phyloP scores from a whole-genome alignment of 2,329 filamentous ascomycete genomes.

The Aspergillus chevalieri region DNA sequence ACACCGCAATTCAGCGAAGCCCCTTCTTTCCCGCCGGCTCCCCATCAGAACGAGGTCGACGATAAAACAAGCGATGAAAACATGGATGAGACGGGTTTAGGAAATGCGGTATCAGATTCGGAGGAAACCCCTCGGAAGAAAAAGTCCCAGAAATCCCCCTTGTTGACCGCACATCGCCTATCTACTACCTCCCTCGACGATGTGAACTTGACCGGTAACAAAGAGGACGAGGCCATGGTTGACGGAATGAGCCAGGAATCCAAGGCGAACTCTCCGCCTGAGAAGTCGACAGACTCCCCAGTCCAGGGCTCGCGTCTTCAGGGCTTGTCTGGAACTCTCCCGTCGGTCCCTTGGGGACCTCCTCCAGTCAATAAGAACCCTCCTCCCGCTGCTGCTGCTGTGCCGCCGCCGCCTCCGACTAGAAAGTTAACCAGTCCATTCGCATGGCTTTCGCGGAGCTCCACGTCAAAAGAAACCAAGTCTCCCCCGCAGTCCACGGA shows the following conservation, averaged over 20 bases:
- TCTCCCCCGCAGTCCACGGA: slow-evolving; percentile 42
- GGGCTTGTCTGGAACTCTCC: slow-evolving; percentile 66
- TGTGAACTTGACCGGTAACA: slow-evolving; percentile 59
- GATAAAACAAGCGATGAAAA: slow-evolving; percentile 9
- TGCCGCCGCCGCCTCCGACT: slow-evolving; percentile 34
- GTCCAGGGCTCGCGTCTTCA: slow-evolving; percentile 30
- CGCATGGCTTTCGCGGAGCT: slow-evolving; percentile 70
- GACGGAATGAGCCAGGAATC: slow-evolving; percentile 5
- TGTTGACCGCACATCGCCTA: slow-evolving; percentile 48
- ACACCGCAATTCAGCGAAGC: slow-evolving; percentile 33
- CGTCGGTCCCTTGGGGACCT: slow-evolving; percentile 67
- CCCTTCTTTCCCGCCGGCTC: slow-evolving; percentile 22
- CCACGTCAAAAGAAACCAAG: slow-evolving; percentile 51
- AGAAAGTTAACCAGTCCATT: slow-evolving; percentile 85
- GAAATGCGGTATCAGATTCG: slow-evolving; percentile 19
- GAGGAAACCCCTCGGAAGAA: slow-evolving; percentile 31
- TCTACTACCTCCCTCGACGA: slow-evolving; percentile 57
- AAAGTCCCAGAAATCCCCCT: slow-evolving; percentile 45
- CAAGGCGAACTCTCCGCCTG: slow-evolving; percentile 18
- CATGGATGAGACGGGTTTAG: slow-evolving; percentile 9
- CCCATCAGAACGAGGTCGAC: slow-evolving; percentile 14
- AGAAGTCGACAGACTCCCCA: slow-evolving; percentile 23
- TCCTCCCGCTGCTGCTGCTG: slow-evolving; percentile 35
- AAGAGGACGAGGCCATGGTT: slow-evolving; percentile 41
- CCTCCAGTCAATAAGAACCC: slow-evolving; percentile 40